phyloP scores from a whole-genome alignment of 164 flowering plant species.

The Macadamia tetraphylla region DNA sequence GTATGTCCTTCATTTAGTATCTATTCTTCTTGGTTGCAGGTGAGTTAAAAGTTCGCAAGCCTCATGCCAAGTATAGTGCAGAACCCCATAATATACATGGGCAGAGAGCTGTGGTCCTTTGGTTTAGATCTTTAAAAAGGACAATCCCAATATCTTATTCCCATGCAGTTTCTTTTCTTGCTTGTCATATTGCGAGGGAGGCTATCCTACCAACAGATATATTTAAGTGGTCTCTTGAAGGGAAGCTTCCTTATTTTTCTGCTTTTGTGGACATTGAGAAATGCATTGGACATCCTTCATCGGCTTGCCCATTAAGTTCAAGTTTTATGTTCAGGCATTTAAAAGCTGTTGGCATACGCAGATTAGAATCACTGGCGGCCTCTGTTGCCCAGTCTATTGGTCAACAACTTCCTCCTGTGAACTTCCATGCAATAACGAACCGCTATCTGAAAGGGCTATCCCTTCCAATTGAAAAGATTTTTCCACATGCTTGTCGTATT shows the following conservation, averaged over 20 bases:
- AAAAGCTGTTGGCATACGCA: constrained; percentile 37
- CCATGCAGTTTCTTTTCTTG: constrained; percentile 60
- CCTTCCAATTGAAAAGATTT: constrained; percentile 57
- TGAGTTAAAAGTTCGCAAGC: constrained; percentile 16
- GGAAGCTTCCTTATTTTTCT: constrained; percentile 77
- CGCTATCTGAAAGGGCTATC: constrained; percentile 58
- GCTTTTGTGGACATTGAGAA: constrained; percentile 63
- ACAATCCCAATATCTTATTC: constrained; percentile 53
- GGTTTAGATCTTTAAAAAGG: constrained; percentile 54
- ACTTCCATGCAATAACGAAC: constrained; percentile 56
- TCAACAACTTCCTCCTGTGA: constrained; percentile 78
- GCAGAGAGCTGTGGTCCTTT: constrained; percentile 47
- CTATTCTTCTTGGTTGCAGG: constrained; percentile 27
- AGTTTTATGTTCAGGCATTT: constrained; percentile 68
- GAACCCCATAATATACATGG: constrained; percentile 64
- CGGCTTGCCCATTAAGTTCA: constrained; percentile 51
- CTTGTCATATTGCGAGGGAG: constrained; percentile 78
- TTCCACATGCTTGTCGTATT: constrained; percentile 52
- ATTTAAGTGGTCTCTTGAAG: constrained; percentile 68
- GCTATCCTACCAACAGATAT: constrained; percentile 76
- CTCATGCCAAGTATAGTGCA: constrained; percentile 12
- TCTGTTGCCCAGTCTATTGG: constrained; percentile 54
- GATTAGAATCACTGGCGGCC: constrained; percentile 64
- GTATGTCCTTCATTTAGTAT: too few species aligned
- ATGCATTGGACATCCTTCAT: constrained; percentile 35